Evolutionary conservation across 148 eudicot species (phyloP), one percentile per base, ranked within the genome.

Genomic region (Rhododendron henanense): DNA sequence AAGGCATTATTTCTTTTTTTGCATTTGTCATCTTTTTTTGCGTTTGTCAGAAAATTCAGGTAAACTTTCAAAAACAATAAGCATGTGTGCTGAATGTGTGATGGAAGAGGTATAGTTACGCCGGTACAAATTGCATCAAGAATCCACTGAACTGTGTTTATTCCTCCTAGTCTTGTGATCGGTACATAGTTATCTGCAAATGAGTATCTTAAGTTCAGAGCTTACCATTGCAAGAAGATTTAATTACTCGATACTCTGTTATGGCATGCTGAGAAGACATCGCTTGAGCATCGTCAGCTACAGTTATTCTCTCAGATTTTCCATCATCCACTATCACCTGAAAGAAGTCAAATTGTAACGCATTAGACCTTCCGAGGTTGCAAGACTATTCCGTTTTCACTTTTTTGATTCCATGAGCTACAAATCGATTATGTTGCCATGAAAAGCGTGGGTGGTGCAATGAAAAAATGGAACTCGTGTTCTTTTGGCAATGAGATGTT

Each of bases 301-400:
- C 88, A 31, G 96, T 94, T 69, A 95, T 93, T 84, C 98, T 88
- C 86, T 97, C 99, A 63, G 98, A 95, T 90, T 90, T 97, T 50
- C 99, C 99, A 86, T 94, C 91, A 82, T 95, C 98, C 57, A 97
- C 86, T 74, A 95, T 85, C 84, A 94, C 93, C 99, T 95, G 82
- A 47, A 84, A 82, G 86, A 33, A 86, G 84, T 23, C 53, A 37
- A 59, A 79, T 41, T 79, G 45, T 0, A 65, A 13, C 23, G 35
- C 15, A 39, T 39, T 50, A n/a, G 37, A 75, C 55, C 23, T 76
- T 71, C 44, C 11, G 10, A 91, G n/a, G 39, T 33, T 31, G 85
- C 37, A 25, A 15, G 67, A 75, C 21, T 3, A 63, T 16, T 37
- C 75, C 2, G 5, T 61, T 45, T 8, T 28, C n/a, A 19, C 14